A percentile compares a stretch with the other conserved stretches of the same genome.
Evolutionary conservation across 2,329 filamentous ascomycete genomes (phyloP).

Genomic region (Aspergillus fumigatus): DNA sequence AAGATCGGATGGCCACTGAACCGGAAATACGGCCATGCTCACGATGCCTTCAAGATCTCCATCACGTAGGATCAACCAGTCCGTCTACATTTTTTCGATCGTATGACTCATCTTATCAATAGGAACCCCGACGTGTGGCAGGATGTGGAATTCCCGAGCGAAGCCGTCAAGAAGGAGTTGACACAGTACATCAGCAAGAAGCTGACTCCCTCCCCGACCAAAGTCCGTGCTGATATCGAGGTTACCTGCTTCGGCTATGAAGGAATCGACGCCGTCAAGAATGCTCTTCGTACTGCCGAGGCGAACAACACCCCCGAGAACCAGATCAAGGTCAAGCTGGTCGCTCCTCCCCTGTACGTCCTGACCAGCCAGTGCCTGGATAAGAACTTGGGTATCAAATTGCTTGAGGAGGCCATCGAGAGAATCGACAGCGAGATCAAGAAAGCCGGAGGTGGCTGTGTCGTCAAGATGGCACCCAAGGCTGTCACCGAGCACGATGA

Average conservation of each 20-base stretch:
- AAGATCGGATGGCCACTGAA: slow-evolving; percentile 94
- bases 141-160: slow-evolving; percentile 82
- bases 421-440: slow-evolving; percentile 80
- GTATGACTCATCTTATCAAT: slow-evolving; percentile 11
- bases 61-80: slow-evolving; percentile 68
- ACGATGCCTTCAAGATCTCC: slow-evolving; percentile 97
- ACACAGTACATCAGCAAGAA: slow-evolving; percentile 96
- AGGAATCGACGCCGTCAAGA: slow-evolving; percentile 97
- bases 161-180: slow-evolving; percentile 81
- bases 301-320: slow-evolving; percentile 86
- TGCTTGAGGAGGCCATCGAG: slow-evolving; percentile 82
- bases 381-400: slow-evolving; percentile 78
- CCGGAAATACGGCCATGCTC: slow-evolving; percentile 93
- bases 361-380: slow-evolving; percentile 93
- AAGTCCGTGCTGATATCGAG: slow-evolving; percentile 96
- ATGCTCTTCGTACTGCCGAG: slow-evolving; percentile 84
- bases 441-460: slow-evolving; percentile 69
- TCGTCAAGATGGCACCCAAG: slow-evolving; percentile 98
- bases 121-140: slow-evolving; percentile 96
- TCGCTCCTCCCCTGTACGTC: slow-evolving; percentile 96
- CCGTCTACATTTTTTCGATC: background rate
- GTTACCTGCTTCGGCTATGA: slow-evolving; percentile 95
- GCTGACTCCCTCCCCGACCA: slow-evolving; percentile 95
- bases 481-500: slow-evolving; percentile 98
- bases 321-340: slow-evolving; percentile 96